Evolutionary conservation across 805 yeast species (phyloP), one percentile per base, ranked within the genome.

Genomic region (Novakomyces olei): DNA sequence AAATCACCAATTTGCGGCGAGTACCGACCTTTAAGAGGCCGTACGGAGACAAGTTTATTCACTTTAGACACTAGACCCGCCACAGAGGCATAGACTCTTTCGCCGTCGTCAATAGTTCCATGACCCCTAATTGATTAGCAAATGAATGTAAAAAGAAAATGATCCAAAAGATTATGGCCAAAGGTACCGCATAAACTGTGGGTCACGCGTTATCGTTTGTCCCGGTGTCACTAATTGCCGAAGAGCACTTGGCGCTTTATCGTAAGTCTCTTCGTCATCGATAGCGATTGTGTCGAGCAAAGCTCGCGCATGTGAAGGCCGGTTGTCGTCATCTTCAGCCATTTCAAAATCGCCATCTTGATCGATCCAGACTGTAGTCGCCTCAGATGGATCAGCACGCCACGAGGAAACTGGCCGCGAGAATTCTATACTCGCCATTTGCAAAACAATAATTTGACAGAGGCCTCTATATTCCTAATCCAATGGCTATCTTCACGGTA

Each of bases 1-100:
- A 88, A 96, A 49, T 88, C 98, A 41, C 98, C 98, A 2, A 93
- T 80, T 41, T 81, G 95, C 1, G 98, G 93, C 22, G 70, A 32
- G 48, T 85, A 88, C 37, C 92, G 61, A 3, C 94, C 92, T 42
- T 78, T 65, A 37, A 85, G 62, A 3, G 96, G 92, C 19, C 68
- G 56, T 14, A 88, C 96, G 45, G 83, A 72, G 36, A 88, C 60
- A 37, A 88, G 60, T 44, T 83, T 69, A 51, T 88, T 88, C 34
- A 83, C 94, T 39, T 85, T 63, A 1, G 77, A 66, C 4, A 88
- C 72, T 7, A 72, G 70, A 4, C 99, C 99, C 0, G 94, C 94
- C 5, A 85, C 93, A 0, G 95, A 74, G 2, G 93, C 74, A 50
- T 67, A 80, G 7, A 38, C 28, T 0, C 94, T 80, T 43, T 64